Conservation (phyloP, 768 basidiomycete species). For the Kwoniella shandongensis region DNA sequence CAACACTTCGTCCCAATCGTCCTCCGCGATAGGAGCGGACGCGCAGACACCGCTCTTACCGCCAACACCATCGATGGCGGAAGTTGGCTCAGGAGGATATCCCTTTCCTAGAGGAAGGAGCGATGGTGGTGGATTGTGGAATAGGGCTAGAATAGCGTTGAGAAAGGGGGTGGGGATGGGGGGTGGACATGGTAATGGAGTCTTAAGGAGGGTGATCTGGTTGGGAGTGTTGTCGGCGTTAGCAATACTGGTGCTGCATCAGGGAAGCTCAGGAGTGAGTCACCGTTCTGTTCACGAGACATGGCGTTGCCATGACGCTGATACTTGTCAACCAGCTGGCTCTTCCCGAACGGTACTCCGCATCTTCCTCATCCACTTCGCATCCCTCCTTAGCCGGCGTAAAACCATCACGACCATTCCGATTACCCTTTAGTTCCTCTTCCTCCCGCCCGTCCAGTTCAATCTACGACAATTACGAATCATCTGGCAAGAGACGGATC, state of each 20-base stretch:
- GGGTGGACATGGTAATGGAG: not conserved
- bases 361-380: not conserved
- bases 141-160: not conserved
- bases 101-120: slow-evolving; percentile 20
- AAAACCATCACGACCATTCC: not conserved
- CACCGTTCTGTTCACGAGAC: too few relatives aligned
- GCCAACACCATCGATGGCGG: slow-evolving; percentile 23
- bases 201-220: slow-evolving; percentile 8
- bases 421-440: slow-evolving; percentile 3
- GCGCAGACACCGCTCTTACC: slow-evolving; percentile 26
- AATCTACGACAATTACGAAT: not conserved
- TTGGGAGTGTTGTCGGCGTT: slow-evolving; percentile 1
- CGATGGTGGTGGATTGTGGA: not conserved
- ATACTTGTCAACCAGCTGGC: not conserved
- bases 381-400: not conserved
- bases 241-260: slow-evolving; percentile 2
- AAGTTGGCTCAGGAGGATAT: slow-evolving; percentile 20
- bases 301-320: not conserved
- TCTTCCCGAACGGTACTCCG: not conserved
- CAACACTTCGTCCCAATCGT: not conserved
- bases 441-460: slow-evolving; percentile 6
- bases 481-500: slow-evolving; percentile 19
- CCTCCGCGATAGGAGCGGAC: slow-evolving; percentile 6
- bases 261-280: not conserved
- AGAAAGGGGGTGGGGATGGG: slow-evolving; percentile 7